Evolutionary conservation across 306 rosid genomes (phyloP).

Genomic region (Styphnolobium japonicum): DNA sequence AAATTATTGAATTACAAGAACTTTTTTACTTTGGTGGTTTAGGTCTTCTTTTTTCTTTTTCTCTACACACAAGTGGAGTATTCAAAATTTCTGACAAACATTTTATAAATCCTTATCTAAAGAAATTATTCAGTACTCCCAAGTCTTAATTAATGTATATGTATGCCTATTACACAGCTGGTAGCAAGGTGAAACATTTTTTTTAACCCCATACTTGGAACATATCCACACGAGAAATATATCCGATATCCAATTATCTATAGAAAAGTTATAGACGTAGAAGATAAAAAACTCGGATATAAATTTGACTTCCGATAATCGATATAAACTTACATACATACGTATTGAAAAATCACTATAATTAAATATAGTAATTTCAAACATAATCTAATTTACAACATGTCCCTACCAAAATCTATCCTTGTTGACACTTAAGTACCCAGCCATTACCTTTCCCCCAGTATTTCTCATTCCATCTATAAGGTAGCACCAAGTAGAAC

Average conservation of each 20-base stretch:
- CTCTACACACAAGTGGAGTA: background rate
- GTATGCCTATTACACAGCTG: background rate
- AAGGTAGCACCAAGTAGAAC: conserved; percentile 90
- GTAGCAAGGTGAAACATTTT: background rate
- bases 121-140: background rate
- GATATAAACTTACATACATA: no score
- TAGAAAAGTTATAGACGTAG: no score
- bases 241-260: background rate
- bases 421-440: conserved; percentile 89
- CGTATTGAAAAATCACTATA: no score
- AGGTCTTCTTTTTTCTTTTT: background rate
- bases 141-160: background rate
- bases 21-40: background rate
- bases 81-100: background rate
- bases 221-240: no score
- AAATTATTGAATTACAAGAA: background rate
- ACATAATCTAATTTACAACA: conserved; percentile 28
- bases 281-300: background rate
- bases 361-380: no score
- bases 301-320: no score
- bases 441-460: conserved; percentile 94
- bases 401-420: conserved; percentile 78
- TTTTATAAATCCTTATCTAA: background rate
- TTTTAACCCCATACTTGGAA: no score
- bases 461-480: conserved; percentile 98